Conservation (phyloP, 345 rosid genomes). For the Microthlaspi erraticum region DNA sequence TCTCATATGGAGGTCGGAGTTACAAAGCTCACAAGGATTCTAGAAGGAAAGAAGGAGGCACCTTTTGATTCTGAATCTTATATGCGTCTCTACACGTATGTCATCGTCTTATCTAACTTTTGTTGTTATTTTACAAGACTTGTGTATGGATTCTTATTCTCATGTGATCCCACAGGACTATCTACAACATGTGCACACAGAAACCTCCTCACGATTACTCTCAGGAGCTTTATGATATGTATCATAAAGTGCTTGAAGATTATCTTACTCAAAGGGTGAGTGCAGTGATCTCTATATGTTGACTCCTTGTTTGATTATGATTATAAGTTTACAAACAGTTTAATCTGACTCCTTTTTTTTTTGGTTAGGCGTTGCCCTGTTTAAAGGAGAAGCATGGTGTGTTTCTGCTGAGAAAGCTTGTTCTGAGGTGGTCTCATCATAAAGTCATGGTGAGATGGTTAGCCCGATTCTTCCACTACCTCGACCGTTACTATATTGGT, state of each 20-base stretch:
- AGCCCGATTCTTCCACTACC: constrained; percentile 68
- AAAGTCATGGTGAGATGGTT: constrained; percentile 76
- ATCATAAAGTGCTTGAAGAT: constrained; percentile 49
- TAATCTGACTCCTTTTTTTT: background rate
- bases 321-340: too few relatives aligned
- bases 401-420: constrained; percentile 73
- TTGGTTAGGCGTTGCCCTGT: constrained; percentile 49
- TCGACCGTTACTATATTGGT: constrained; percentile 69
- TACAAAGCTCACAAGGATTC: constrained; percentile 58
- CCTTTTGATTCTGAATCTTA: constrained; percentile 52
- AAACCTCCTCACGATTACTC: constrained; percentile 67
- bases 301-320: too few relatives aligned
- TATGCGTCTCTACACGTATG: constrained; percentile 61
- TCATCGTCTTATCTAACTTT: background rate
- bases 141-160: background rate
- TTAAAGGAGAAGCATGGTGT: constrained; percentile 70
- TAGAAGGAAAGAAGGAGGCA: constrained; percentile 60
- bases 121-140: background rate
- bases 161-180: constrained; percentile 39
- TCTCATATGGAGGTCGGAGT: constrained; percentile 57
- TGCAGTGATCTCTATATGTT: background rate
- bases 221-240: constrained; percentile 66
- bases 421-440: constrained; percentile 68
- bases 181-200: constrained; percentile 75
- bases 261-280: constrained; percentile 56